phyloP scores from a whole-genome alignment of 202 grass and related monocot genomes.

The Bolboschoenoplectus hybrid region DNA sequence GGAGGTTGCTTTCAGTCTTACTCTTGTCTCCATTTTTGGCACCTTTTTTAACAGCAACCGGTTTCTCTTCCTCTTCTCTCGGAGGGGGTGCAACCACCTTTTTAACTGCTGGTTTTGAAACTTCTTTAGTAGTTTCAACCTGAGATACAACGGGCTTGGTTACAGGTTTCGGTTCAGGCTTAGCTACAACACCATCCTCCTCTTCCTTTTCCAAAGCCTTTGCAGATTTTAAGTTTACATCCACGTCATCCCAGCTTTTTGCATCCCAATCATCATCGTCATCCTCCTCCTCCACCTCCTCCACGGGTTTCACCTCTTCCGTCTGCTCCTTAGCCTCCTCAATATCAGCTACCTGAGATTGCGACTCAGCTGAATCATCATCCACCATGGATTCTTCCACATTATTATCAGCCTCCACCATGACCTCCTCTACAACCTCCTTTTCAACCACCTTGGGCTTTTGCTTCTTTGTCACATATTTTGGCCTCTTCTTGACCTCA shows the following conservation, averaged over 20 bases:
- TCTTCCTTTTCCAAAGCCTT: conserved; percentile 81
- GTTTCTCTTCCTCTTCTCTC: conserved; percentile 49
- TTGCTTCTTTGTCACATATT: conserved; percentile 80
- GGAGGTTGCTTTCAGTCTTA: conserved; percentile 63
- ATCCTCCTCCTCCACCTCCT: conserved; percentile 69
- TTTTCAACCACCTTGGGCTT: conserved; percentile 66
- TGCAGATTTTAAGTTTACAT: conserved; percentile 71
- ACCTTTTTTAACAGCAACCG: conserved; percentile 38
- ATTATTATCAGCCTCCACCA: conserved; percentile 57
- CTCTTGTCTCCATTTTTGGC: conserved; percentile 51
- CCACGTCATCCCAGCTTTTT: conserved; percentile 96
- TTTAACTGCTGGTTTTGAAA: conserved; percentile 50
- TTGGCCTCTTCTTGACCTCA: conserved; percentile 85
- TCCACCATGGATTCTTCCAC: conserved; percentile 76
- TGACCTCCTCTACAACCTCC: conserved; percentile 54
- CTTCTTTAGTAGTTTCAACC: conserved; percentile 42
- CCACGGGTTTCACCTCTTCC: conserved; percentile 53
- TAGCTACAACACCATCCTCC: conserved; percentile 40
- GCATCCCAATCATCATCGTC: conserved; percentile 95
- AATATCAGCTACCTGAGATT: conserved; percentile 62
- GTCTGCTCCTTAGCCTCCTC: conserved; percentile 64
- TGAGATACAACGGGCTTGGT: conserved; percentile 41
- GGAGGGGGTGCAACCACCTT: conserved; percentile 51
- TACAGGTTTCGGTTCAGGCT: conserved; percentile 40
- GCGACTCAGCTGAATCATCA: conserved; percentile 51